Evolutionary conservation across 192 early-diverging fungal genomes (phyloP).

Genomic region (Podila horticola): DNA sequence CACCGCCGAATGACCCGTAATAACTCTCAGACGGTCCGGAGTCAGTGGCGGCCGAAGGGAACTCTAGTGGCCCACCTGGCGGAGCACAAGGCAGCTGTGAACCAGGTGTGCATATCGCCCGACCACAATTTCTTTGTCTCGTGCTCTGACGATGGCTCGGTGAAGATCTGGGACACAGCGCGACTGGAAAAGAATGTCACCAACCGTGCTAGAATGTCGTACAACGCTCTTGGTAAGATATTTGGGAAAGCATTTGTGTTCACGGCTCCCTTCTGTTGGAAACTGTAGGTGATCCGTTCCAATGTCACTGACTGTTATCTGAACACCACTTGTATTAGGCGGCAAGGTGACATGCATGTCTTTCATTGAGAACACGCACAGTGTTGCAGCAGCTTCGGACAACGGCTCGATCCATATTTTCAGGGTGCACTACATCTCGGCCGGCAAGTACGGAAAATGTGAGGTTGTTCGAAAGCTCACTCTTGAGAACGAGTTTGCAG

Average conservation of each 20-base stretch:
- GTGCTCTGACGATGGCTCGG: conserved; percentile 84
- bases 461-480: conserved; percentile 63
- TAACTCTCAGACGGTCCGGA: conserved; percentile 37
- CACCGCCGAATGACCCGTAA: conserved; percentile 37
- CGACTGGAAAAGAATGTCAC: conserved; percentile 87
- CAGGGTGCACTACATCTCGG: conserved; percentile 58
- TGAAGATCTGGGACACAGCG: conserved; percentile 85
- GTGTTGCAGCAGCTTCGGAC: conserved; percentile 80
- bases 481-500: conserved; percentile 68
- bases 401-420: conserved; percentile 86
- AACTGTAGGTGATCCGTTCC: neutral
- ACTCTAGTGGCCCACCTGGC: conserved; percentile 81
- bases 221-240: conserved; percentile 69
- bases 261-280: neutral
- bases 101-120: conserved; percentile 72
- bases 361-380: conserved; percentile 83
- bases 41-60: conserved; percentile 52
- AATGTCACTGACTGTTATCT: neutral
- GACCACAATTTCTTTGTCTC: conserved; percentile 83
- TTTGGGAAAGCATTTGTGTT: neutral
- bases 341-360: conserved; percentile 80
- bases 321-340: conserved; percentile 54
- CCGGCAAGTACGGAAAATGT: conserved; percentile 74
- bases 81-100: conserved; percentile 87
- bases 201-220: conserved; percentile 77